Percentiles rank a stretch among this genome's conserved stretches.
Conservation (phyloP, 1,139 yeast species). For the Yamadazyma dendronema region DNA sequence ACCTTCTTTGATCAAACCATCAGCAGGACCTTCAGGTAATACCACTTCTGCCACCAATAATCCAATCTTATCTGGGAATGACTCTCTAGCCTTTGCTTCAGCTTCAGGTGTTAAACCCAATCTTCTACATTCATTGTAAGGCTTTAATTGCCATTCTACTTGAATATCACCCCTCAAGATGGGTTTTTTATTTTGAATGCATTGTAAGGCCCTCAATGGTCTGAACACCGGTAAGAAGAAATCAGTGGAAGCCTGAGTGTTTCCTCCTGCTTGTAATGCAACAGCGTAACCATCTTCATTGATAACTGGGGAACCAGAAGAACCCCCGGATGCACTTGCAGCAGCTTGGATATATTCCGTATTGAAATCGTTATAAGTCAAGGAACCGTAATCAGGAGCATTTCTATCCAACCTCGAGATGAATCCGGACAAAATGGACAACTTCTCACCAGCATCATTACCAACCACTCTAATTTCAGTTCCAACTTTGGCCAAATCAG, state of each 20-base stretch:
- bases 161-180: conserved; percentile 84
- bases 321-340: conserved; percentile 93
- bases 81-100: conserved; percentile 64
- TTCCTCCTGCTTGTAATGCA: conserved; percentile 94
- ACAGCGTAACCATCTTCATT: conserved; percentile 84
- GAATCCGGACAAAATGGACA: conserved; percentile 85
- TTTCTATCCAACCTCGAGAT: conserved; percentile 89
- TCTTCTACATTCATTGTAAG: conserved; percentile 88
- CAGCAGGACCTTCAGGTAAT: conserved; percentile 87
- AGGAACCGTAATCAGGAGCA: conserved; percentile 89
- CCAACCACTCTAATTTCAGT: conserved; percentile 93
- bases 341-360: conserved; percentile 97
- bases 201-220: conserved; percentile 75
- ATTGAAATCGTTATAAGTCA: conserved; percentile 91
- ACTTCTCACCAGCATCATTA: conserved; percentile 94
- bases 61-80: conserved; percentile 77
- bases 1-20: conserved; percentile 73
- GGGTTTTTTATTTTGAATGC: conserved; percentile 57
- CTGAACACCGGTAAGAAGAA: conserved; percentile 85
- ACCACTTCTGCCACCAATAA: conserved; percentile 81
- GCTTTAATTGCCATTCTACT: conserved; percentile 83
- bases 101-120: conserved; percentile 77
- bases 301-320: conserved; percentile 94
- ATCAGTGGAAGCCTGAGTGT: conserved; percentile 88
- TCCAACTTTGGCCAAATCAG: conserved; percentile 84